Base-by-base conservation (phyloP, 768 basidiomycete species). In the Russula lepida region DNA sequence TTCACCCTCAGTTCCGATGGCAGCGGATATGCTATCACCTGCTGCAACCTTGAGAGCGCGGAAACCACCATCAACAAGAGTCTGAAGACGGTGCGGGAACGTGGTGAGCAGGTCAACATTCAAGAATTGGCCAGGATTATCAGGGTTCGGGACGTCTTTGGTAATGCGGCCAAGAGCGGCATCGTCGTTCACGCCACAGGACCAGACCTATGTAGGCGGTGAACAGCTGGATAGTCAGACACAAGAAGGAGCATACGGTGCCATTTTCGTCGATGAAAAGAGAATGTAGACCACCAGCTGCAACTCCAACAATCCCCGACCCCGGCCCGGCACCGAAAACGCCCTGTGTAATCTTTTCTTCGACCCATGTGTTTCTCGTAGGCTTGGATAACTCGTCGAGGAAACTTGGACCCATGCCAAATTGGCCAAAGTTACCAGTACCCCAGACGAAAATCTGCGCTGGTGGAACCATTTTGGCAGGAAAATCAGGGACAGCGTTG, bases 381-480 rank as follows among this genome's bases (percentile, higher is more conserved):
- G 94, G 94, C 65, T 85, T 86, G 56, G 79, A 74, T 58, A 88
- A 79, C 72, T 95, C 92, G 59, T 78, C 84, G 33, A 92, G 75
- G 52, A 75, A 70, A 64, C 85, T 83, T 4, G 84, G 83, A 39
- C 95, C 95, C 77, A 95, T 82, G 33, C 95, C 97, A 68, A 97
- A 88, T 72, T 98, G 95, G 32, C 94, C 95, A 75, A 93, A 92
- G 73, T 95, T 94, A 28, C 93, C 94, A 12, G 87, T 85, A 7
- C 95, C 95, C 83, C 90, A 98, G 8, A 82, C 86, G 65, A 94
- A 95, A 19, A 94, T 77, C 44, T 86, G 79, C 15, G 83, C 79
- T 35, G 85, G 78, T 21, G 92, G 92, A 47, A 84, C 80, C 48
- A 76, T 67, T 58, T 81, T 80, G 50, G 75, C 69, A 9, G 82